Evolutionary conservation across 352 stramenopile species (phyloP).

Genomic region (Phytophthora constricta): DNA sequence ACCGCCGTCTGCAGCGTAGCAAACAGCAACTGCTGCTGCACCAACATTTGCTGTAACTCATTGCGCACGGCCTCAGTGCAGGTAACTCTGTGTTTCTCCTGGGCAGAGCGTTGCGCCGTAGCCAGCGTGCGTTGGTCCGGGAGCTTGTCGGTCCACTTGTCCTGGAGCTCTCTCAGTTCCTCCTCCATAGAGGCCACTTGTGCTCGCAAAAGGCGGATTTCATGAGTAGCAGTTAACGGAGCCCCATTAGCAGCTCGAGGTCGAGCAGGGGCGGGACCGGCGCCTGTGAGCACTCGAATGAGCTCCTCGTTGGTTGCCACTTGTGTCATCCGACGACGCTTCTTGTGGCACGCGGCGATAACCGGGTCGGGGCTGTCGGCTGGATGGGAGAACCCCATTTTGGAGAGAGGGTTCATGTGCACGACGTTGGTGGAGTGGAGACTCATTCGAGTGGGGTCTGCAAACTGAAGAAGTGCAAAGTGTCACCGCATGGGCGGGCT

Average conservation of each 20-base stretch:
- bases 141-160: conserved; percentile 33
- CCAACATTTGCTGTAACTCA: conserved; percentile 38
- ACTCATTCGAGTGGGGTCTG: too few relatives aligned
- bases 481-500: too few relatives aligned
- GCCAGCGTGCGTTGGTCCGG: conserved; percentile 33
- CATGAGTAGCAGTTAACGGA: conserved; percentile 36
- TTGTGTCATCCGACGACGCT: conserved; percentile 21
- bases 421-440: conserved; percentile 8
- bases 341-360: conserved; percentile 18
- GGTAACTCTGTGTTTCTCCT: conserved; percentile 34
- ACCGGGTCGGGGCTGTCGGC: not conserved
- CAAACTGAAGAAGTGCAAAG: not conserved
- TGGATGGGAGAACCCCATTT: not conserved
- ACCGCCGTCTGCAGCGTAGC: conserved; percentile 41
- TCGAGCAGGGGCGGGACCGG: conserved; percentile 12
- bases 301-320: conserved; percentile 22
- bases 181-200: conserved; percentile 48
- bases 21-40: conserved; percentile 47
- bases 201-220: conserved; percentile 40
- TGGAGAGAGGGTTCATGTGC: not conserved
- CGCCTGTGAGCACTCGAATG: conserved; percentile 21
- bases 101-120: conserved; percentile 30
- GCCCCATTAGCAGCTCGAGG: conserved; percentile 29
- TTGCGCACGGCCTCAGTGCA: conserved; percentile 25
- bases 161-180: conserved; percentile 23